A percentile compares a stretch with the other conserved stretches of the same genome.
phyloP scores from a whole-genome alignment of 169 alveolate genomes.

The Eimeria sp. region DNA sequence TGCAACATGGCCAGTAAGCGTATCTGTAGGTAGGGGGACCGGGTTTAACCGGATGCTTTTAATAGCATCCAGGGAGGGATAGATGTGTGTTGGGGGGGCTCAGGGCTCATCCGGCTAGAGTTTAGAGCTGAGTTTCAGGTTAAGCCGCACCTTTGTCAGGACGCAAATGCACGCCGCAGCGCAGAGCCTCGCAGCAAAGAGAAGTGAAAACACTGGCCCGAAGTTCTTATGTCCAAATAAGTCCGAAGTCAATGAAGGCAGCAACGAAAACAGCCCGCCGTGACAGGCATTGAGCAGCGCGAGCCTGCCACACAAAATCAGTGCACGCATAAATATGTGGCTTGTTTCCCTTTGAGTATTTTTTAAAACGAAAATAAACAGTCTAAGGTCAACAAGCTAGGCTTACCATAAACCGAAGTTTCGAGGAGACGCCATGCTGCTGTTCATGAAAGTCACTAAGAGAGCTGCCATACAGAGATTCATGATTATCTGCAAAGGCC shows the following conservation, averaged over 20 bases:
- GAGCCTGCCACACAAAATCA: conserved; percentile 14
- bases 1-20: not conserved
- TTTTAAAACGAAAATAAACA: not conserved
- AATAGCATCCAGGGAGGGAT: not conserved
- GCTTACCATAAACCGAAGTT: conserved; percentile 52
- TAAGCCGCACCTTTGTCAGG: conserved; percentile 50
- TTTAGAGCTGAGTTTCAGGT: not conserved
- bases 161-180: conserved; percentile 76
- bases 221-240: conserved; percentile 86
- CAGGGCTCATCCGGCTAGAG: not conserved
- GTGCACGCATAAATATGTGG: not conserved
- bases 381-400: not conserved
- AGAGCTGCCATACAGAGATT: conserved; percentile 63
- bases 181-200: conserved; percentile 84
- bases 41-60: not conserved
- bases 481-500: conserved; percentile 29
- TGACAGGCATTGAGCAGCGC: conserved; percentile 65
- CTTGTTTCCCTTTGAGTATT: not conserved
- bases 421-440: conserved; percentile 61
- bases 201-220: conserved; percentile 87
- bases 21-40: not conserved
- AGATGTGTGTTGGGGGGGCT: not conserved
- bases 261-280: conserved; percentile 84
- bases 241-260: conserved; percentile 87
- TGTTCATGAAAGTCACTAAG: conserved; percentile 43